These are phyloP conservation scores for Huntiella savannae DNA, from an alignment of 2,329 filamentous ascomycete species.

Conservation along the genomic window DNA sequence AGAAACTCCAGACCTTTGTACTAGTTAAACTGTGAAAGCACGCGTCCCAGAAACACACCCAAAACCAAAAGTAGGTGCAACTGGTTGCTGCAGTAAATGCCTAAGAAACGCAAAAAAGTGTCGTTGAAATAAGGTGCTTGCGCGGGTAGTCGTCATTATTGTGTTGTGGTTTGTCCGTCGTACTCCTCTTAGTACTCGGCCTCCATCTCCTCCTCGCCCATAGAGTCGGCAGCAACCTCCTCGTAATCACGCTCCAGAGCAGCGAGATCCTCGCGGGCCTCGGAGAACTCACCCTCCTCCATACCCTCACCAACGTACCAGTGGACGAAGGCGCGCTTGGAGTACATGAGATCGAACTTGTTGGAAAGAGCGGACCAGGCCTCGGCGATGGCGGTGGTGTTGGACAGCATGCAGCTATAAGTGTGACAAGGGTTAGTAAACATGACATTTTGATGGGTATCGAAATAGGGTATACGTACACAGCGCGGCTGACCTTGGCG, in stretches of 20 bases:
- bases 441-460: not conserved
- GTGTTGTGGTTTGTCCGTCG: conserved; percentile 3
- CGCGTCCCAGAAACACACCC: not conserved
- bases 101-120: conserved; percentile 2
- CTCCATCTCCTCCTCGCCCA: conserved; percentile 72
- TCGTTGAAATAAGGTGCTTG: conserved; percentile 6
- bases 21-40: conserved; percentile 4
- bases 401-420: conserved; percentile 82
- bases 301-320: conserved; percentile 99
- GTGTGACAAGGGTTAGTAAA: not conserved
- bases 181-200: conserved; percentile 60
- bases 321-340: conserved; percentile 98
- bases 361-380: conserved; percentile 89
- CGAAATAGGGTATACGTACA: conserved; percentile 42
- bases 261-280: conserved; percentile 95
- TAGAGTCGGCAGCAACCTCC: conserved; percentile 88
- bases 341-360: conserved; percentile 99
- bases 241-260: conserved; percentile 97
- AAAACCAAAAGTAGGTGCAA: not conserved
- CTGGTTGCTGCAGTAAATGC: conserved; percentile 2
- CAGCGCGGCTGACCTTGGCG: conserved; percentile 93
- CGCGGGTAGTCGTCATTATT: conserved; percentile 2
- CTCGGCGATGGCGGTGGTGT: conserved; percentile 96
- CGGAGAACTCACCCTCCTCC: conserved; percentile 99
- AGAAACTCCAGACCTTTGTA: conserved; percentile 9